phyloP scores from a whole-genome alignment of 2,329 filamentous ascomycete species.

The Hyphodiscus sp. region DNA sequence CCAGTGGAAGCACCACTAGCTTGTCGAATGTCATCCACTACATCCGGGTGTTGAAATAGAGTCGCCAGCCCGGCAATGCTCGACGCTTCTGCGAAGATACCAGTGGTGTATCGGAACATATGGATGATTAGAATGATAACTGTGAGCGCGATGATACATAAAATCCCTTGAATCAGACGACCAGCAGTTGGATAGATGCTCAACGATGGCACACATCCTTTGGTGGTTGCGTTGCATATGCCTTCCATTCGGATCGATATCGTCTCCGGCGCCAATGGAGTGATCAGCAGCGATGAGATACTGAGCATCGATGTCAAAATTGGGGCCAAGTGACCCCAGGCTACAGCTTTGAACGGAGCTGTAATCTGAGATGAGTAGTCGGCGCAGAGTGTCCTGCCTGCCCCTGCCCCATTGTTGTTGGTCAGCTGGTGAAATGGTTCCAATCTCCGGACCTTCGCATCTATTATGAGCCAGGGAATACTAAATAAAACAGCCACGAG shows the following conservation, averaged over 20 bases:
- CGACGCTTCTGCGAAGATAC: constrained; percentile 21
- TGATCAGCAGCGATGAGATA: constrained; percentile 9
- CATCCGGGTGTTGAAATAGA: constrained; percentile 17
- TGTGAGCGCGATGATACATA: constrained; percentile 19
- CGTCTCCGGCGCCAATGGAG: constrained; percentile 16
- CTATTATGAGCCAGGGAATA: constrained; percentile 35
- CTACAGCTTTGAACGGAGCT: constrained; percentile 10
- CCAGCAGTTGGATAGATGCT: constrained; percentile 15
- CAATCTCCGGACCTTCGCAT: constrained; percentile 33
- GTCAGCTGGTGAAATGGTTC: constrained; percentile 37
- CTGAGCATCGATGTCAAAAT: constrained; percentile 6
- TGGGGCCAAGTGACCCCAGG: not conserved
- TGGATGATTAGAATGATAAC: constrained; percentile 11
- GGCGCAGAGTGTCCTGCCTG: constrained; percentile 31
- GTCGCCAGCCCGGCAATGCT: constrained; percentile 20
- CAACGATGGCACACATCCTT: constrained; percentile 5
- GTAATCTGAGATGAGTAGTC: constrained; percentile 12
- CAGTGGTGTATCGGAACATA: constrained; percentile 13
- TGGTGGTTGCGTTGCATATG: constrained; percentile 4
- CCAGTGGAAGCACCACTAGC: constrained; percentile 10
- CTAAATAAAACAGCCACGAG: constrained; percentile 35
- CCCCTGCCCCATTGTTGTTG: constrained; percentile 31
- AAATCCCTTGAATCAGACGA: constrained; percentile 17
- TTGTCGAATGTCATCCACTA: constrained; percentile 15
- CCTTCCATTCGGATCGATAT: constrained; percentile 14